These are phyloP conservation scores for Debaryomyces tyrocola DNA, from an alignment of 805 yeast species.

Conservation along the genomic window DNA sequence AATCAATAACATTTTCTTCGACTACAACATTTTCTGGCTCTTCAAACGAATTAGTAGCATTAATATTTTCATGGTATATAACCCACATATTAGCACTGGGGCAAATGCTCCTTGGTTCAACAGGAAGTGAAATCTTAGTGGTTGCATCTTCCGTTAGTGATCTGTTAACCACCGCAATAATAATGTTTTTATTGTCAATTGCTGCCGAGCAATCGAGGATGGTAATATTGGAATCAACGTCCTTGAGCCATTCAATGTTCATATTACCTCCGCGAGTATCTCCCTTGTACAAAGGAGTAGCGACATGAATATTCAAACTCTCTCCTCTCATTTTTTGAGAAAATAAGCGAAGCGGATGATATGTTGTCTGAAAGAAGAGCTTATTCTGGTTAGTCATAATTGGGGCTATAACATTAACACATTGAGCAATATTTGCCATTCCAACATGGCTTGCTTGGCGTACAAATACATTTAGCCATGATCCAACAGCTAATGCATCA, in stretches of 20 bases:
- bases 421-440: constrained; percentile 35
- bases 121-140: constrained; percentile 16
- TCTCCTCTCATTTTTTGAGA: constrained; percentile 31
- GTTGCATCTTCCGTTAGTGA: constrained; percentile 18
- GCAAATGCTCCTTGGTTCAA: no score
- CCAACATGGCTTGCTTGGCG: constrained; percentile 28
- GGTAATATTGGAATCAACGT: constrained; percentile 15
- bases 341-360: constrained; percentile 25
- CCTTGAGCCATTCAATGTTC: constrained; percentile 18
- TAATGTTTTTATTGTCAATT: constrained; percentile 19
- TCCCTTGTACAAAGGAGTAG: constrained; percentile 24
- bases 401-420: constrained; percentile 37
- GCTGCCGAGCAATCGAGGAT: constrained; percentile 24
- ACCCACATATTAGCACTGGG: no score
- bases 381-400: constrained; percentile 25
- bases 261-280: constrained; percentile 18
- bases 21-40: no score
- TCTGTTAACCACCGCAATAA: constrained; percentile 28
- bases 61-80: no score
- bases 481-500: constrained; percentile 33
- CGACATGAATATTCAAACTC: constrained; percentile 27
- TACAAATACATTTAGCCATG: constrained; percentile 33
- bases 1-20: no score
- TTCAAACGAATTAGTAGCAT: no score
- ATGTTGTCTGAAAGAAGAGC: constrained; percentile 28